These are phyloP conservation scores for Sistotremastrum niveocremeum DNA, from an alignment of 768 basidiomycete species.

Conservation along the genomic window DNA sequence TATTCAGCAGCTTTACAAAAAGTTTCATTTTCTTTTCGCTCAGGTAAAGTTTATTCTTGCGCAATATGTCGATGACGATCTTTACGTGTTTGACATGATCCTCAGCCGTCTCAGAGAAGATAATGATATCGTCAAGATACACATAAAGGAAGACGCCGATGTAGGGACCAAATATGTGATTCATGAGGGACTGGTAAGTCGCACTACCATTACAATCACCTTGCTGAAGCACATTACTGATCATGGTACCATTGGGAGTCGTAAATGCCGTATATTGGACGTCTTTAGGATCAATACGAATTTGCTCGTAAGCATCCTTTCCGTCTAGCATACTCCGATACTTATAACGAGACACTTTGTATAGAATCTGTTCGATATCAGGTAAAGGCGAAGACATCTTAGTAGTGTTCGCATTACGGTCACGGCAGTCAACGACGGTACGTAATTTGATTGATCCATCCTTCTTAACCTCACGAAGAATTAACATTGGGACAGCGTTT, in stretches of 20 bases:
- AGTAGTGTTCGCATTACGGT: slow-evolving; percentile 19
- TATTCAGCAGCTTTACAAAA: slow-evolving; percentile 15
- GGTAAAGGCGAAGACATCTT: slow-evolving; percentile 17
- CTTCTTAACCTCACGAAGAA: slow-evolving; percentile 19
- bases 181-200: slow-evolving; percentile 31
- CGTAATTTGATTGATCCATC: slow-evolving; percentile 10
- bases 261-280: slow-evolving; percentile 16
- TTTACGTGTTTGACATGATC: slow-evolving; percentile 18
- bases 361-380: slow-evolving; percentile 15
- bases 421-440: slow-evolving; percentile 14
- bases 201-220: slow-evolving; percentile 22
- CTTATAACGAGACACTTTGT: slow-evolving; percentile 9
- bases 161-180: slow-evolving; percentile 21
- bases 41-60: slow-evolving; percentile 22
- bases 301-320: slow-evolving; percentile 21
- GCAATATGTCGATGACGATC: slow-evolving; percentile 21
- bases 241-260: slow-evolving; percentile 32
- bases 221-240: slow-evolving; percentile 24
- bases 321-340: slow-evolving; percentile 16
- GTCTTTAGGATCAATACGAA: slow-evolving; percentile 14
- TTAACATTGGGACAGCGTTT: slow-evolving; percentile 20
- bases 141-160: slow-evolving; percentile 22
- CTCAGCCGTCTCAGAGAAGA: slow-evolving; percentile 18
- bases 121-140: slow-evolving; percentile 22
- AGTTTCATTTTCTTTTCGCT: slow-evolving; percentile 22